Percentiles rank a stretch among this genome's conserved stretches.
These are phyloP conservation scores for Ganoderma resinaceum DNA, from an alignment of 1,284 basidiomycete genomes.

Conservation along the genomic window DNA sequence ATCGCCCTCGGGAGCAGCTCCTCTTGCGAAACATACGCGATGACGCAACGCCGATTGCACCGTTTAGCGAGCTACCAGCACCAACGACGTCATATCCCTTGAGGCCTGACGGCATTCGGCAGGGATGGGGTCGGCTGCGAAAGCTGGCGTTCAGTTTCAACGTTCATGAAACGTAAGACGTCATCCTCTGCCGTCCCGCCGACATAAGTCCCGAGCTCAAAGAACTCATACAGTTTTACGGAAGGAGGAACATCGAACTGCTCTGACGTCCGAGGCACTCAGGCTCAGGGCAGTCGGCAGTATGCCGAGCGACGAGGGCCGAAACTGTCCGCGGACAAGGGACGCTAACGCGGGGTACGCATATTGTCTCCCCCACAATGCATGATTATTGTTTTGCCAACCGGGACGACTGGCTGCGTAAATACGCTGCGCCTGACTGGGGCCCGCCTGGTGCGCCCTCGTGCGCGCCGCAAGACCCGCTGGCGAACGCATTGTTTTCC, in stretches of 20 bases:
- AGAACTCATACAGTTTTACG: conserved; percentile 7
- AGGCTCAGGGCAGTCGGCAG: neutral
- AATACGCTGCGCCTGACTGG: neutral
- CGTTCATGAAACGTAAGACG: neutral
- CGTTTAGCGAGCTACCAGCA: too few relatives aligned
- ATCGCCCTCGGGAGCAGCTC: neutral
- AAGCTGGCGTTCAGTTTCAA: neutral
- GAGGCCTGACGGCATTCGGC: neutral
- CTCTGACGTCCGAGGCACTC: conserved; percentile 1
- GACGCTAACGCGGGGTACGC: too few relatives aligned
- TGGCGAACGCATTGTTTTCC: conserved; percentile 6
- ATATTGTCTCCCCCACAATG: neutral
- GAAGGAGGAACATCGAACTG: neutral
- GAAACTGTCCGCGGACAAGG: neutral
- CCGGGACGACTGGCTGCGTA: neutral
- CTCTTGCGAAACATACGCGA: neutral
- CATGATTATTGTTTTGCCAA: neutral
- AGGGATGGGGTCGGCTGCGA: neutral
- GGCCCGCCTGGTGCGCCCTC: neutral
- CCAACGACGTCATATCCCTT: conserved; percentile 2
- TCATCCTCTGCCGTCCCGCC: conserved; percentile 1
- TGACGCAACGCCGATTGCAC: neutral
- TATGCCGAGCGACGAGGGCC: neutral
- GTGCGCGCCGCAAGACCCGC: conserved; percentile 5
- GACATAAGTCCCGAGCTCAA: neutral